Conservation (phyloP, 805 yeast genomes). For the Candida chilensis region DNA sequence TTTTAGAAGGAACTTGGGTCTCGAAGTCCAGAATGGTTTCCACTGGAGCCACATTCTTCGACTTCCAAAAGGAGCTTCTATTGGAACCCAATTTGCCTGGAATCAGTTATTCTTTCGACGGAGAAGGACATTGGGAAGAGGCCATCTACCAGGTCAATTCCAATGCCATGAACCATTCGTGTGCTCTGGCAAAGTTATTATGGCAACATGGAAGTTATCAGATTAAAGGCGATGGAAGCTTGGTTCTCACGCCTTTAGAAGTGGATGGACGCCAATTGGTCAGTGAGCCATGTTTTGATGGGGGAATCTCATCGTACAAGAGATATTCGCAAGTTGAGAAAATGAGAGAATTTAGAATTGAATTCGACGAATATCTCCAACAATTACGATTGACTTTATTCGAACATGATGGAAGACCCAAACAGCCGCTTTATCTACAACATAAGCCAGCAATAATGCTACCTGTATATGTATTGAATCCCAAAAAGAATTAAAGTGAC, state of each 20-base stretch:
- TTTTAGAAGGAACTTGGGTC: slow-evolving; percentile 11
- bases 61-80: slow-evolving; percentile 10
- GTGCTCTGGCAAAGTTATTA: slow-evolving; percentile 9
- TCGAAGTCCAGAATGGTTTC: slow-evolving; percentile 9
- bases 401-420: slow-evolving; percentile 8
- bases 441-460: slow-evolving; percentile 11
- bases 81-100: slow-evolving; percentile 12
- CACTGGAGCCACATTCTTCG: slow-evolving; percentile 10
- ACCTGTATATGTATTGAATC: slow-evolving; percentile 10
- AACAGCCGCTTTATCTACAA: slow-evolving; percentile 12
- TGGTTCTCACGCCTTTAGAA: slow-evolving; percentile 6
- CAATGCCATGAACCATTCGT: slow-evolving; percentile 8
- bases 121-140: slow-evolving; percentile 12
- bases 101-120: slow-evolving; percentile 10
- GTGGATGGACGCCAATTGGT: slow-evolving; percentile 12
- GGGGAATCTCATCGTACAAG: slow-evolving; percentile 8
- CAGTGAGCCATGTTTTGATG: slow-evolving; percentile 10
- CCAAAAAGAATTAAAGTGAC: no score
- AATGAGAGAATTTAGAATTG: slow-evolving; percentile 7
- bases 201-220: slow-evolving; percentile 13
- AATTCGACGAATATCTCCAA: slow-evolving; percentile 8
- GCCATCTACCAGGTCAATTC: slow-evolving; percentile 9
- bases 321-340: slow-evolving; percentile 8
- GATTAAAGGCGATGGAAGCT: slow-evolving; percentile 4
- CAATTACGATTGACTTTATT: slow-evolving; percentile 8